Percentiles rank a stretch among this genome's conserved stretches.
phyloP scores from a whole-genome alignment of 106 monocot species.

The Dactylorhiza incarnata region DNA sequence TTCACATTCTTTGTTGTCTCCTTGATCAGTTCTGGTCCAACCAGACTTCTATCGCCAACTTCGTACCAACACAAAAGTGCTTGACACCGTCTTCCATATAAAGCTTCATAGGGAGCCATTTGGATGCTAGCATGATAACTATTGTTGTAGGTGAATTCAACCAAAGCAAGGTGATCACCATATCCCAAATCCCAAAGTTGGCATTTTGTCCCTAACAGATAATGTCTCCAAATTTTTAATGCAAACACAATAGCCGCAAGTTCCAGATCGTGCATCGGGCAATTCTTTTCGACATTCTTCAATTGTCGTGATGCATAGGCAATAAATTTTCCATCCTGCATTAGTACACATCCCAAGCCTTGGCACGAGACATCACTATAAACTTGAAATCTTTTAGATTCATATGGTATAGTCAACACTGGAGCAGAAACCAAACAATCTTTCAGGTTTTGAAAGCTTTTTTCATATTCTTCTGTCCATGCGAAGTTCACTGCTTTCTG shows the following conservation, averaged over 20 bases:
- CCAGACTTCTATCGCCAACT: no score
- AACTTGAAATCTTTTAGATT: neutral
- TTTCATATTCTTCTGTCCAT: neutral
- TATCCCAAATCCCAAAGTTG: no score
- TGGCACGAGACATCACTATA: constrained; percentile 2
- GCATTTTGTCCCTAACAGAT: neutral
- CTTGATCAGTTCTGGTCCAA: no score
- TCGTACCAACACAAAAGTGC: no score
- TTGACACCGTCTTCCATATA: no score
- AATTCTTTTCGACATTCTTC: neutral
- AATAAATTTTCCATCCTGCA: neutral
- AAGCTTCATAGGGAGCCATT: no score
- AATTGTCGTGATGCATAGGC: constrained; percentile 2
- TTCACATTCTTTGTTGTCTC: no score
- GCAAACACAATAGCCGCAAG: neutral
- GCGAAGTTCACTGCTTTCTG: neutral
- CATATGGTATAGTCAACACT: neutral
- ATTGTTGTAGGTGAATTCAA: no score
- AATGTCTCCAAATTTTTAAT: neutral
- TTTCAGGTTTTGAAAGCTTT: constrained; percentile 6
- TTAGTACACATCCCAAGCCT: constrained; percentile 10
- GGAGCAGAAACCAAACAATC: neutral
- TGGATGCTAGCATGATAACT: no score
- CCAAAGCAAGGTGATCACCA: no score
- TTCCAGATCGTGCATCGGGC: neutral